Base-by-base conservation (phyloP, 768 basidiomycete genomes). In the Tulasnella sp. region DNA sequence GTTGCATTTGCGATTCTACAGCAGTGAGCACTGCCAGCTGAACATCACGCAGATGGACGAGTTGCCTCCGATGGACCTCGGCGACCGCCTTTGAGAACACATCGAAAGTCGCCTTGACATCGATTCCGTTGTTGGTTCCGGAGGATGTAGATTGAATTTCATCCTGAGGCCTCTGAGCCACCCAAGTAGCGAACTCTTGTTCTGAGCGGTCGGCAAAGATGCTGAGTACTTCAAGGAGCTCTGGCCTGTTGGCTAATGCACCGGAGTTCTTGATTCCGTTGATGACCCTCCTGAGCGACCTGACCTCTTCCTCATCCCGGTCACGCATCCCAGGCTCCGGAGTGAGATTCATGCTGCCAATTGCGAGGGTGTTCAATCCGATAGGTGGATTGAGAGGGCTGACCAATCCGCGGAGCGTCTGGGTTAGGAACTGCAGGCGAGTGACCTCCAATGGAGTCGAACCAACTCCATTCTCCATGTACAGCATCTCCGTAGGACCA, bases 381-480 rank as follows among this genome's bases (percentile, higher is more conserved):
- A 6, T 22, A 31, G 73, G 25, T 15, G 11, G 38, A 19, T 17
- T 1, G 22, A 54, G 31, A 3, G 73, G 36, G 31, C 5, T 29
- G 29, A 64, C 4, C 1, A 64, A 25, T 12, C 11, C 58, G 8
- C 58, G 58, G 5, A 76, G 29, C 11, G 40, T 31, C 3, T 15
- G 25, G 19, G 38, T 76, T 4, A 76, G 52, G 37, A 15, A 37
- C 38, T 37, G n/a, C 34, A 68, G 38, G 22, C 25, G 36, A 42
- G 81, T 80, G 34, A 79, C 78, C 38, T 83, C 83, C 8, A 81
- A 37, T 0, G 83, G 80, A 0, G 82, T 84, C 49, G 80, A 80
- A 22, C 83, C 83, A 8, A 84, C 82, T n/a, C 81, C 78, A 67
- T 90, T 86, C 80, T 91, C 89, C 42, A 84, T 81, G 76, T 83